phyloP scores from a whole-genome alignment of 129 eudicot genomes.

The Artemisia annua region DNA sequence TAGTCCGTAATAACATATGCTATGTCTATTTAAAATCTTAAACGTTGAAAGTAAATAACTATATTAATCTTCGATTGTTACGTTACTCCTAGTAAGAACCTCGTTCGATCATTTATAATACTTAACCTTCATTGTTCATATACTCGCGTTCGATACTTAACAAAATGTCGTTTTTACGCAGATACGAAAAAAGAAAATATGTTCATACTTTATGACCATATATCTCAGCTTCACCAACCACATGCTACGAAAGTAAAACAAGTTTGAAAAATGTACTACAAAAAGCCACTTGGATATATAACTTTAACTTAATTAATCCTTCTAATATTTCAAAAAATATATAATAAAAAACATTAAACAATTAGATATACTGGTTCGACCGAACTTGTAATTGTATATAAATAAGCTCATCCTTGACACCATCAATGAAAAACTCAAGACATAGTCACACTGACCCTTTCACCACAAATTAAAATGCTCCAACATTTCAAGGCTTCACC shows the following conservation, averaged over 20 bases:
- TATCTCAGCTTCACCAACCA: slow-evolving; percentile 28
- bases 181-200: too few relatives aligned
- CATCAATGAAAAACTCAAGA: slow-evolving; percentile 16
- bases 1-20: too few relatives aligned
- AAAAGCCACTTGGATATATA: slow-evolving; percentile 18
- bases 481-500: slow-evolving; percentile 30
- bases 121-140: too few relatives aligned
- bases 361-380: not conserved
- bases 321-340: not conserved
- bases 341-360: not conserved
- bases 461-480: slow-evolving; percentile 20
- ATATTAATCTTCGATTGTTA: too few relatives aligned
- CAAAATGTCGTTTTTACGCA: too few relatives aligned
- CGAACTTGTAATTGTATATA: slow-evolving; percentile 18
- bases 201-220: not conserved
- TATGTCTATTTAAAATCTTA: too few relatives aligned
- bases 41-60: too few relatives aligned
- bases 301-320: not conserved
- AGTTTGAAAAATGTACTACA: not conserved
- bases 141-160: too few relatives aligned
- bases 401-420: slow-evolving; percentile 28
- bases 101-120: too few relatives aligned
- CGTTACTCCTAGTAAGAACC: too few relatives aligned
- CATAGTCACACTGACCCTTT: slow-evolving; percentile 19
- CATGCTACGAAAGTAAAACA: slow-evolving; percentile 27